phyloP scores from a whole-genome alignment of 1,139 yeast species.

The Lodderomyces parapsilosis region DNA sequence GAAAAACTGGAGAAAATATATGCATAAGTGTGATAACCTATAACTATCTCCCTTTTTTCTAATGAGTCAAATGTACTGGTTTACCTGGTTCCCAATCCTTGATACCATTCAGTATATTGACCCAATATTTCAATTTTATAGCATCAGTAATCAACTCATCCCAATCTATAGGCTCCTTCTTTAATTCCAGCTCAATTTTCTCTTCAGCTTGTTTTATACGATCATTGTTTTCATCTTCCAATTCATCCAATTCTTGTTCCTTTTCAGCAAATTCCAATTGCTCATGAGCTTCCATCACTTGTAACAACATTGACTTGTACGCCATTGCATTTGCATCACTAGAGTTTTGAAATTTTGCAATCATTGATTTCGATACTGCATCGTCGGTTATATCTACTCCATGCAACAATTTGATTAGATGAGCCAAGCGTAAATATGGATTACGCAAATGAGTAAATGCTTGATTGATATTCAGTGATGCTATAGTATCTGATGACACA shows the following conservation, averaged over 20 bases:
- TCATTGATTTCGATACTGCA: conserved; percentile 36
- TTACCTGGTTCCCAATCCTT: conserved; percentile 78
- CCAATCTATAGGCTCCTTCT: conserved; percentile 34
- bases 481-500: conserved; percentile 23
- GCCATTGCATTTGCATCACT: conserved; percentile 31
- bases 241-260: conserved; percentile 54
- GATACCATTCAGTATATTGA: conserved; percentile 69
- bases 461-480: conserved; percentile 60
- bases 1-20: neutral
- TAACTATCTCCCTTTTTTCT: too few species aligned
- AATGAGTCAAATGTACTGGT: conserved; percentile 63
- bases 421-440: conserved; percentile 62
- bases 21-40: too few species aligned
- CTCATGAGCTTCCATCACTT: conserved; percentile 81
- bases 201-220: conserved; percentile 46
- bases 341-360: conserved; percentile 30
- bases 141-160: conserved; percentile 64
- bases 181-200: conserved; percentile 27
- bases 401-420: conserved; percentile 36
- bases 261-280: conserved; percentile 61
- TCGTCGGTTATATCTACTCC: conserved; percentile 42
- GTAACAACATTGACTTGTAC: conserved; percentile 64
- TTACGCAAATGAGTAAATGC: conserved; percentile 71
- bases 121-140: conserved; percentile 80
- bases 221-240: conserved; percentile 54